phyloP scores from a whole-genome alignment of 768 basidiomycete species.

The Filobasidium floriforme region DNA sequence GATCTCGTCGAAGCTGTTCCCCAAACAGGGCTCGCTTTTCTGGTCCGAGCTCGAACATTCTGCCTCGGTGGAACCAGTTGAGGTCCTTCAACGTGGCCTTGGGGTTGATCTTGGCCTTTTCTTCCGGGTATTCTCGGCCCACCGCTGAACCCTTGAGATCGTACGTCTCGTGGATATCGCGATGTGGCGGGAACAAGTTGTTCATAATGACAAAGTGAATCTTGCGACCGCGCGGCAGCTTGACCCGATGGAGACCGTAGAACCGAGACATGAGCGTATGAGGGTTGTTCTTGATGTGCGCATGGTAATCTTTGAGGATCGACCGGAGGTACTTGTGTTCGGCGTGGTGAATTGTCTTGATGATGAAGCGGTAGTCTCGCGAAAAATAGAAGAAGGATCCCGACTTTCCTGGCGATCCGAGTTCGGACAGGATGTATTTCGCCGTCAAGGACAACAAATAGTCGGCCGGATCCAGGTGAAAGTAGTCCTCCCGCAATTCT shows the following conservation, averaged over 20 bases:
- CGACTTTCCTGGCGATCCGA: constrained; percentile 95
- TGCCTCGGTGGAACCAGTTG: constrained; percentile 82
- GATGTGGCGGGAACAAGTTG: constrained; percentile 94
- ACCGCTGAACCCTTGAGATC: constrained; percentile 93
- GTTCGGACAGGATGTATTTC: constrained; percentile 94
- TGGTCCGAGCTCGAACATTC: constrained; percentile 80
- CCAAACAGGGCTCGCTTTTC: constrained; percentile 85
- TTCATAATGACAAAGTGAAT: constrained; percentile 99
- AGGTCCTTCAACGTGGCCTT: constrained; percentile 88
- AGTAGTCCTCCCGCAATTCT: constrained; percentile 83
- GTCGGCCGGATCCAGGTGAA: constrained; percentile 93
- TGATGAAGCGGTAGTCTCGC: constrained; percentile 97
- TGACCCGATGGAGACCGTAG: constrained; percentile 95
- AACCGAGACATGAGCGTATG: constrained; percentile 89
- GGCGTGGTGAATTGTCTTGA: constrained; percentile 92
- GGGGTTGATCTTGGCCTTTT: constrained; percentile 66
- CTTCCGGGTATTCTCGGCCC: constrained; percentile 78
- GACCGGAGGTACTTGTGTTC: constrained; percentile 88
- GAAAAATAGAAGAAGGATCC: constrained; percentile 99
- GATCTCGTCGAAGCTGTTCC: constrained; percentile 82
- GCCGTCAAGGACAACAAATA: constrained; percentile 93
- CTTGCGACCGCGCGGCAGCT: constrained; percentile 83
- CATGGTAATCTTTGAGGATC: constrained; percentile 75
- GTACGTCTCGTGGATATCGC: constrained; percentile 95
- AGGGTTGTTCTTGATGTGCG: constrained; percentile 78